These are phyloP conservation scores for Cladophialophora yegresii DNA, from an alignment of 2,329 filamentous ascomycete genomes.

Conservation along the genomic window DNA sequence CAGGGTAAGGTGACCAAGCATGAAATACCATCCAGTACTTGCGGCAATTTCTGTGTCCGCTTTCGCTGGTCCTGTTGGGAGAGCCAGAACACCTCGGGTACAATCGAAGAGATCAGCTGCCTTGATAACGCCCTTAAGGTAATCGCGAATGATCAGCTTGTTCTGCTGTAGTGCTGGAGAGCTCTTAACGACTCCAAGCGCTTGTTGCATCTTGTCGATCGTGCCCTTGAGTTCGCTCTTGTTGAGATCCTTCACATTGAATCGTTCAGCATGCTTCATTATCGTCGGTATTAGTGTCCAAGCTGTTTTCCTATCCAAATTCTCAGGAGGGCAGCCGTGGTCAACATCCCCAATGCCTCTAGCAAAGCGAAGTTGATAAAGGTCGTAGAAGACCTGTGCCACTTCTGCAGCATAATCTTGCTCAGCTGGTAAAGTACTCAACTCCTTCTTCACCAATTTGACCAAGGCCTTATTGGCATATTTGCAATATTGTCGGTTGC, in stretches of 20 bases:
- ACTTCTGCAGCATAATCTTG: constrained; percentile 85
- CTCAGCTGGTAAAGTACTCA: constrained; percentile 72
- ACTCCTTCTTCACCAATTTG: constrained; percentile 82
- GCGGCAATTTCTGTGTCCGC: constrained; percentile 70
- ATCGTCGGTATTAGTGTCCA: constrained; percentile 81
- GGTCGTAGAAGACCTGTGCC: constrained; percentile 78
- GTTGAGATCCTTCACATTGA: constrained; percentile 85
- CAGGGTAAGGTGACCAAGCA: constrained; percentile 83
- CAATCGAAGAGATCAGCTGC: constrained; percentile 77
- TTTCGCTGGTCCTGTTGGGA: constrained; percentile 70
- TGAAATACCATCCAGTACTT: constrained; percentile 85
- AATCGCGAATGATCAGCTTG: constrained; percentile 75
- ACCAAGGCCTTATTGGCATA: constrained; percentile 83
- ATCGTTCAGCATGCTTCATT: constrained; percentile 74
- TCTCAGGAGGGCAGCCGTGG: constrained; percentile 75
- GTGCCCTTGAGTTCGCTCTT: constrained; percentile 88
- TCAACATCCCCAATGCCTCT: constrained; percentile 69
- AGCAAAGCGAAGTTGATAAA: constrained; percentile 77
- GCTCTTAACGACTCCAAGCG: constrained; percentile 76
- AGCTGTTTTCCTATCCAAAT: constrained; percentile 77
- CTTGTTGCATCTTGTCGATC: constrained; percentile 90
- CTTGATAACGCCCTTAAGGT: constrained; percentile 80
- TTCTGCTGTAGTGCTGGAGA: constrained; percentile 84
- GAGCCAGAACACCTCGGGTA: constrained; percentile 73
- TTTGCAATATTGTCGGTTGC: constrained; percentile 82